A percentile compares a stretch with the other conserved stretches of the same genome.
These are phyloP conservation scores for Papiliotrema nemorosa DNA, from an alignment of 1,284 basidiomycete species.

Conservation along the genomic window DNA sequence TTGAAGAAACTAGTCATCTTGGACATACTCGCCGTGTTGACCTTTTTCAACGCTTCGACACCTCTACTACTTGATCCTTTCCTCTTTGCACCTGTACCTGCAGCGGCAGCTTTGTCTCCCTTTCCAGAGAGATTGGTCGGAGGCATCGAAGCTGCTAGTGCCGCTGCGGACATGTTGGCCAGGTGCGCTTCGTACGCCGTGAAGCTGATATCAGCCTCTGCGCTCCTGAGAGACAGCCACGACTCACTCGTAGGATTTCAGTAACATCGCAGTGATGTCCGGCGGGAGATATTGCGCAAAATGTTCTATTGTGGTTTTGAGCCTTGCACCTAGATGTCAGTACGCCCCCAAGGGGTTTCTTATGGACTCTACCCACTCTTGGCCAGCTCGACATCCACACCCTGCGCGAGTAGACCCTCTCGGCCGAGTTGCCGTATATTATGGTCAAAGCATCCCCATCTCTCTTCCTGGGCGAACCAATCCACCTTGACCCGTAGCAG, in stretches of 20 bases:
- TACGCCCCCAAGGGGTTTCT: neutral
- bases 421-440: slow-evolving; percentile 30
- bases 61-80: slow-evolving; percentile 27
- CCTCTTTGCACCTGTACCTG: slow-evolving; percentile 22
- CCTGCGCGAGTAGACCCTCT: slow-evolving; percentile 31
- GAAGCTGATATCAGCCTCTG: slow-evolving; percentile 15
- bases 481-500: slow-evolving; percentile 33
- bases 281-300: slow-evolving; percentile 31
- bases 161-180: slow-evolving; percentile 29
- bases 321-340: slow-evolving; percentile 23
- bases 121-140: slow-evolving; percentile 13
- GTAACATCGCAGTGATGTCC: slow-evolving; percentile 8
- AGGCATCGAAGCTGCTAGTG: slow-evolving; percentile 26
- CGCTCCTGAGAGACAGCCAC: neutral
- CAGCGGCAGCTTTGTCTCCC: slow-evolving; percentile 14
- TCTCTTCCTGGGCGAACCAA: slow-evolving; percentile 21
- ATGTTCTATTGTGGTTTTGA: slow-evolving; percentile 29
- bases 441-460: slow-evolving; percentile 41
- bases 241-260: slow-evolving; percentile 26
- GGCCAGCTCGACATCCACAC: slow-evolving; percentile 17
- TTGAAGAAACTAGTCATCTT: slow-evolving; percentile 48
- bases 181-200: slow-evolving; percentile 24
- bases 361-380: slow-evolving; percentile 17
- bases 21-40: slow-evolving; percentile 42
- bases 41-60: slow-evolving; percentile 44